Evolutionary conservation across 2,329 filamentous ascomycete species (phyloP).

Genomic region (Scedosporium boydii): DNA sequence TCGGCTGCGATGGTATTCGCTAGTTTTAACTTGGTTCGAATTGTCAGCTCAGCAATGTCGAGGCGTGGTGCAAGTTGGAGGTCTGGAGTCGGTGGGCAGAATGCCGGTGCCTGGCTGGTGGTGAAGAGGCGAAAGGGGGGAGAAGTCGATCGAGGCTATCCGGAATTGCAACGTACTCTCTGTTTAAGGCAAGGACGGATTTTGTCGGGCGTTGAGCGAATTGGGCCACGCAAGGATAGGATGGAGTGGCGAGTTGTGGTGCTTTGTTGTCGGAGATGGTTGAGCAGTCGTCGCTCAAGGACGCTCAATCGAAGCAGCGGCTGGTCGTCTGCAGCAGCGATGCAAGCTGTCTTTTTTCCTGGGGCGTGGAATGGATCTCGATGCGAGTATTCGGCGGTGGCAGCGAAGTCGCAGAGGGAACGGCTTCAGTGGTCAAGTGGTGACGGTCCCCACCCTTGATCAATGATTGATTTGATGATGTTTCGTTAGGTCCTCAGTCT

Average conservation of each 20-base stretch:
- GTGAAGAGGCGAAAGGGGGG: neutral
- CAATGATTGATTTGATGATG: neutral
- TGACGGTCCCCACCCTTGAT: neutral
- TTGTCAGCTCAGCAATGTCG: neutral
- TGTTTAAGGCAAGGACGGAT: neutral
- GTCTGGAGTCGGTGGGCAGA: neutral
- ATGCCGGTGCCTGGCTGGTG: neutral
- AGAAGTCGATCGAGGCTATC: neutral
- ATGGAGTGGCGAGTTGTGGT: neutral
- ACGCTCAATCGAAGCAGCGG: neutral
- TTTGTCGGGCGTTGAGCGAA: neutral
- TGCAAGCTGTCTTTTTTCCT: neutral
- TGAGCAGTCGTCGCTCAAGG: neutral
- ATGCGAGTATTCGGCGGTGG: neutral
- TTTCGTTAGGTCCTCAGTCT: neutral
- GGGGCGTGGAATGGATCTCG: neutral
- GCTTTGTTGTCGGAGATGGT: neutral
- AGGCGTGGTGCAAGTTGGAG: neutral
- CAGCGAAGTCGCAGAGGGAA: neutral
- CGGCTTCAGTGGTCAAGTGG: neutral
- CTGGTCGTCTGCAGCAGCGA: neutral
- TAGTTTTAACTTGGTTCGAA: neutral
- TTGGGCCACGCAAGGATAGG: neutral
- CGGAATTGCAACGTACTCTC: neutral
- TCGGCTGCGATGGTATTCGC: neutral